Evolutionary conservation across 306 rosid species (phyloP), one percentile per base, ranked within the genome.

Genomic region (Sophora flavescens): DNA sequence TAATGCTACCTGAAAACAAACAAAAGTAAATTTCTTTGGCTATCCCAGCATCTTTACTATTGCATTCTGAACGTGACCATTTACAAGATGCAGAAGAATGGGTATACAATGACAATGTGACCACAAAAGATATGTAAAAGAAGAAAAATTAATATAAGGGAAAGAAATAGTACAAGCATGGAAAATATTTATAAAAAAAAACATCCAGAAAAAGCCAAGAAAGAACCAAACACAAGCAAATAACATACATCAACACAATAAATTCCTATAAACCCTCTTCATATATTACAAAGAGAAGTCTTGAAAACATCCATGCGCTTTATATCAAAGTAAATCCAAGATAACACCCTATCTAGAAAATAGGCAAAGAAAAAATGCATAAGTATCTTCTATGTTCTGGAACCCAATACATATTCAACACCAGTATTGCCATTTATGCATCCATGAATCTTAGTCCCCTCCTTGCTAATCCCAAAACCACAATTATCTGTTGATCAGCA

Each of bases 11-110:
- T 18, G 0, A 61, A 58, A 14, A 39, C 30, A 73, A 41, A 65
- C 7, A 80, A 32, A 63, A 57, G 63, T 1, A 33, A 58, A 12
- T 61, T 81, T 48, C 71, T 50, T 26, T 33, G 47, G 64, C 42
- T 32, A 33, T 8, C 15, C 54, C 50, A 17, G 60, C 32, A 58
- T 66, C 60, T 30, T 50, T 36, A 38, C 45, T 57, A 7, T 10
- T 47, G 69, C 30, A 65, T 71, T 63, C 52, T 54, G 3, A 56
- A 39, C 76, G 74, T n/a, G 68, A 39, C 18, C 58, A 67, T 68
- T 52, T 53, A 62, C 50, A 32, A 53, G 45, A 38, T 48, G 67
- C 28, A 60, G n/a, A 60, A 53, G 45, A 54, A 53, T 41, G 47
- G 15, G 7, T 5, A 67, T 50, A 8, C 26, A 51, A 39, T 16